Conservation (phyloP, 169 alveolate species). For the Cryptosporidium meleagridis region DNA sequence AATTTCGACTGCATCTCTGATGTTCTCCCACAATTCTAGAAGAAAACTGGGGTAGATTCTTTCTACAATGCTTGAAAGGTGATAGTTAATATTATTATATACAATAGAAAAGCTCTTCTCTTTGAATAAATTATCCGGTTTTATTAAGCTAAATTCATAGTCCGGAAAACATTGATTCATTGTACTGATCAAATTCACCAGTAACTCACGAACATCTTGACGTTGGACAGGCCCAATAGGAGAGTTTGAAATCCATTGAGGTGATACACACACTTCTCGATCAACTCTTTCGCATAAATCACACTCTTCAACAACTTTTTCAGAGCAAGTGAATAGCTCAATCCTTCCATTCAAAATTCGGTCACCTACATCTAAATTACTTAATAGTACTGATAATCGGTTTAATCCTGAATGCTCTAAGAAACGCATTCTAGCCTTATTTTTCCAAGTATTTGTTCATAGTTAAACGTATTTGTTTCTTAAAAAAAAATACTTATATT, state of each 20-base stretch:
- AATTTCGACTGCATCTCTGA: slow-evolving; percentile 67
- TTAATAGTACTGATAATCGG: slow-evolving; percentile 76
- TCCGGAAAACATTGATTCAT: slow-evolving; percentile 82
- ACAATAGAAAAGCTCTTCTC: slow-evolving; percentile 71
- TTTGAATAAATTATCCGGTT: slow-evolving; percentile 78
- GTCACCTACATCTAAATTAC: slow-evolving; percentile 80
- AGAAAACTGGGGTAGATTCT: slow-evolving; percentile 79
- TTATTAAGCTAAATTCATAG: slow-evolving; percentile 80
- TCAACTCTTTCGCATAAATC: slow-evolving; percentile 62
- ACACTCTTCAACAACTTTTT: slow-evolving; percentile 61
- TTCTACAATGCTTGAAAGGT: slow-evolving; percentile 78
- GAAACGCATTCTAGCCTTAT: slow-evolving; percentile 75
- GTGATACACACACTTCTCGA: slow-evolving; percentile 75
- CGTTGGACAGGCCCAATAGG: slow-evolving; percentile 76
- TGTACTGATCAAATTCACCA: slow-evolving; percentile 79
- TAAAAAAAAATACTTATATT: neutral
- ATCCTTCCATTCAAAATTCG: slow-evolving; percentile 79
- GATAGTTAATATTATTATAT: slow-evolving; percentile 76
- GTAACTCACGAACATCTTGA: slow-evolving; percentile 73
- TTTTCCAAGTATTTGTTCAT: neutral
- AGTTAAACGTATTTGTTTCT: neutral
- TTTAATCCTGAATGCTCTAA: slow-evolving; percentile 78
- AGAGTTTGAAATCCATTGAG: slow-evolving; percentile 75
- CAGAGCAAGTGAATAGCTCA: slow-evolving; percentile 77
- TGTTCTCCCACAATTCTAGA: slow-evolving; percentile 76